These are phyloP conservation scores for Ogataea nonfermentans DNA, from an alignment of 805 yeast species.

Conservation along the genomic window DNA sequence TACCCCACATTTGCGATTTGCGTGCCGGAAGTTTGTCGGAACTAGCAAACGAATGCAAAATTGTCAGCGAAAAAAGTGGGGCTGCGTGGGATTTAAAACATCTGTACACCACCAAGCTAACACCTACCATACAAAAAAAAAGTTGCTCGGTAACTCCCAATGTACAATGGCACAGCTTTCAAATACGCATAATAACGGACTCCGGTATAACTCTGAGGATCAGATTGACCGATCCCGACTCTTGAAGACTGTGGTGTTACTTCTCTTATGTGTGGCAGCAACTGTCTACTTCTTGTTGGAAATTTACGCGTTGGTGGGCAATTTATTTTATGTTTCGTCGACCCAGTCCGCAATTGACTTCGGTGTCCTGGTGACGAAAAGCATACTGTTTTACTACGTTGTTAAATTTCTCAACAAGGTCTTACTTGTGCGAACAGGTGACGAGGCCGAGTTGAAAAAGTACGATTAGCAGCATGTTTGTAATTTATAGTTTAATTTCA, in stretches of 20 bases:
- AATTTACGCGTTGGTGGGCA: conserved; percentile 14
- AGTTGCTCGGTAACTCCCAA: neutral
- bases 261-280: conserved; percentile 11
- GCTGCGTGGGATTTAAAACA: conserved; percentile 2
- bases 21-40: conserved; percentile 9
- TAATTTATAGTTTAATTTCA: neutral
- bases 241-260: conserved; percentile 20
- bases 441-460: conserved; percentile 29
- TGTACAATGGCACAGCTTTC: conserved; percentile 5
- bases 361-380: conserved; percentile 18
- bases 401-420: conserved; percentile 22
- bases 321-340: conserved; percentile 8
- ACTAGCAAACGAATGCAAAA: conserved; percentile 4
- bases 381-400: conserved; percentile 15
- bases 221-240: conserved; percentile 13
- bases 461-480: conserved; percentile 20
- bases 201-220: conserved; percentile 9
- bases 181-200: conserved; percentile 3
- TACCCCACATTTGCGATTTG: conserved; percentile 12
- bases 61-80: conserved; percentile 10
- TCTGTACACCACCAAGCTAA: neutral
- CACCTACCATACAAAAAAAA: neutral
- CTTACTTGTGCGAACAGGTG: conserved; percentile 24
- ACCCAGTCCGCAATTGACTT: conserved; percentile 15
- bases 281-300: conserved; percentile 14